phyloP scores from a whole-genome alignment of 2,329 filamentous ascomycete species.

The Nigrospora osmanthi region DNA sequence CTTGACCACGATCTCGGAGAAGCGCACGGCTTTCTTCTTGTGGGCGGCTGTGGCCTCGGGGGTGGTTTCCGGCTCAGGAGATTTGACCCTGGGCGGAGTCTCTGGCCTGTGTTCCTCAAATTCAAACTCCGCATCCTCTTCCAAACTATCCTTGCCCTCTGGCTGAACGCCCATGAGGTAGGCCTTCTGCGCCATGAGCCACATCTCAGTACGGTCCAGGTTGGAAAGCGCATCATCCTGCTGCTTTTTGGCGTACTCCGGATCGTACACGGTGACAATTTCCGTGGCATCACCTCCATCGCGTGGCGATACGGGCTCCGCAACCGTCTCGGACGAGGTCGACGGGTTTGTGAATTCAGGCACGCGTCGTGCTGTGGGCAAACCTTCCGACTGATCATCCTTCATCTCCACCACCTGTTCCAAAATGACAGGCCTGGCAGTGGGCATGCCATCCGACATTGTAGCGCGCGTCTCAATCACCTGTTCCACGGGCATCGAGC shows the following conservation, averaged over 20 bases:
- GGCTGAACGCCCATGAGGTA: slow-evolving; percentile 64
- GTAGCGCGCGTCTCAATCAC: slow-evolving; percentile 53
- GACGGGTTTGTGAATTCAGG: slow-evolving; percentile 15
- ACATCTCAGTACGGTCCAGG: slow-evolving; percentile 75
- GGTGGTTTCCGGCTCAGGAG: slow-evolving; percentile 16
- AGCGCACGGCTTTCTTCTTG: slow-evolving; percentile 69
- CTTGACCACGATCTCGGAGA: slow-evolving; percentile 47
- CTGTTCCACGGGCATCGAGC: slow-evolving; percentile 52
- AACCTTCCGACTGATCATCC: slow-evolving; percentile 16
- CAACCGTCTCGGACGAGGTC: slow-evolving; percentile 20
- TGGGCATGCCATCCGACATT: slow-evolving; percentile 55
- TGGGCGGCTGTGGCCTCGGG: slow-evolving; percentile 12
- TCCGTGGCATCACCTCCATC: slow-evolving; percentile 54
- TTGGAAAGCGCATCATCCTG: slow-evolving; percentile 64
- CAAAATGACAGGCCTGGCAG: slow-evolving; percentile 47
- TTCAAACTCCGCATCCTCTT: slow-evolving; percentile 26
- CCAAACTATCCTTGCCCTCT: slow-evolving; percentile 31
- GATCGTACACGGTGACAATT: slow-evolving; percentile 64
- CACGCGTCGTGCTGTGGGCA: slow-evolving; percentile 19
- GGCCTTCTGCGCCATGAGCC: slow-evolving; percentile 74
- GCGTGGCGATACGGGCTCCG: slow-evolving; percentile 31
- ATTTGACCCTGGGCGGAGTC: slow-evolving; percentile 18
- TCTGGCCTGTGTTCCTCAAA: slow-evolving; percentile 23
- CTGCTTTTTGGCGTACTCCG: slow-evolving; percentile 67
- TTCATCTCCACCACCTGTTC: slow-evolving; percentile 28